phyloP scores from a whole-genome alignment of 1,284 basidiomycete genomes.

The Pyrrhoderma lamaoense region DNA sequence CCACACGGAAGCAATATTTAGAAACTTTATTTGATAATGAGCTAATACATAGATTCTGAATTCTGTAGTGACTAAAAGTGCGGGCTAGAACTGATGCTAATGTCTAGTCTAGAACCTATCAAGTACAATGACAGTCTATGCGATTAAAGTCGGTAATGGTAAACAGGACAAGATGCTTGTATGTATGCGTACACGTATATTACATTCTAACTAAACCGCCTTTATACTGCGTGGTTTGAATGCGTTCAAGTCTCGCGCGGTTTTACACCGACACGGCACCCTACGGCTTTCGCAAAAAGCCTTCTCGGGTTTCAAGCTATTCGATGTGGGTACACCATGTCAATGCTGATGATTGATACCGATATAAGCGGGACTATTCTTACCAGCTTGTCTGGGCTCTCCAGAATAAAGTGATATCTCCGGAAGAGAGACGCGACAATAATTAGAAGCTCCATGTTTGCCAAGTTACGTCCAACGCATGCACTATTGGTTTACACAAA shows the following conservation, averaged over 20 bases:
- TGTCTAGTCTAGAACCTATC: background rate
- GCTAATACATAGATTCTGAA: too few relatives aligned
- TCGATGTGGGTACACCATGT: background rate
- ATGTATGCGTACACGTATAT: background rate
- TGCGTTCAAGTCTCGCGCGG: too few relatives aligned
- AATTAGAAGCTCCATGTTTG: too few relatives aligned
- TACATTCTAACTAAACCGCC: background rate
- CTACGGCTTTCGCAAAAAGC: slow-evolving; percentile 69
- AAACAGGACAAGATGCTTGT: background rate
- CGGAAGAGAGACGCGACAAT: too few relatives aligned
- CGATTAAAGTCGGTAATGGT: background rate
- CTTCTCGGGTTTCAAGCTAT: slow-evolving; percentile 64
- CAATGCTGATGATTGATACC: too few relatives aligned
- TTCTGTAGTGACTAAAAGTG: too few relatives aligned
- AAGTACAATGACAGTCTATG: too few relatives aligned
- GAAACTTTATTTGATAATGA: too few relatives aligned
- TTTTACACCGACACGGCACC: slow-evolving; percentile 54
- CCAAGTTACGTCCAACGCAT: slow-evolving; percentile 62
- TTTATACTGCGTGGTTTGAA: too few relatives aligned
- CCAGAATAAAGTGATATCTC: slow-evolving; percentile 63
- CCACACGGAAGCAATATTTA: too few relatives aligned
- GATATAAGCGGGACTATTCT: too few relatives aligned
- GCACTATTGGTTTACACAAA: slow-evolving; percentile 32
- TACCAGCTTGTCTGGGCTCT: slow-evolving; percentile 38
- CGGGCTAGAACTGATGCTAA: background rate